phyloP scores from a whole-genome alignment of 2,329 filamentous ascomycete species.

The Colletotrichum simmondsii region DNA sequence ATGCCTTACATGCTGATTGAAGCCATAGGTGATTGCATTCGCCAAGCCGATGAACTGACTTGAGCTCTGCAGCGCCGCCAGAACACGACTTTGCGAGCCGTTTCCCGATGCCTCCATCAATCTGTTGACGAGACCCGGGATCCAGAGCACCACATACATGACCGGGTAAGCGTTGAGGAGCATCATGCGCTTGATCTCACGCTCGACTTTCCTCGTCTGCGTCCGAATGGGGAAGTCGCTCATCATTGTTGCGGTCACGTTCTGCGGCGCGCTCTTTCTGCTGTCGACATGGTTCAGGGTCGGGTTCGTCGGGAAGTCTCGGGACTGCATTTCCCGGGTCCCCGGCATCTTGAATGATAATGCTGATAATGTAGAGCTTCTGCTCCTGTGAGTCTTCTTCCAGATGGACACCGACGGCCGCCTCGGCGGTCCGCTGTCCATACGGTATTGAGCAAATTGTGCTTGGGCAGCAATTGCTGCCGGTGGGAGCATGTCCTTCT shows the following conservation, averaged over 20 bases:
- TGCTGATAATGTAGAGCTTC: conserved; percentile 13
- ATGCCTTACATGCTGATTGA: conserved; percentile 44
- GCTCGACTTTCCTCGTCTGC: conserved; percentile 37
- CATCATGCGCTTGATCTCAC: conserved; percentile 45
- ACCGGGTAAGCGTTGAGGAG: conserved; percentile 51
- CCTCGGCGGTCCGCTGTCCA: background rate
- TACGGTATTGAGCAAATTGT: background rate
- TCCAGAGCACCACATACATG: conserved; percentile 50
- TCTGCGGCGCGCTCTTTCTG: background rate
- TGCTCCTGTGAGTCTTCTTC: background rate
- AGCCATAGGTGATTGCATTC: conserved; percentile 51
- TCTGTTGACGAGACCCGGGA: conserved; percentile 49
- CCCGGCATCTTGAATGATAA: conserved; percentile 12
- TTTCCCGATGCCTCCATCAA: conserved; percentile 42
- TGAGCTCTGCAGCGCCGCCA: conserved; percentile 45
- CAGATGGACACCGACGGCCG: background rate
- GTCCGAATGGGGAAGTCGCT: conserved; percentile 37
- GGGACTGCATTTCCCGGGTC: background rate
- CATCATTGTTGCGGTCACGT: conserved; percentile 23
- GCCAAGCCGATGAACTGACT: conserved; percentile 51
- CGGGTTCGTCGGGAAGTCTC: conserved; percentile 24
- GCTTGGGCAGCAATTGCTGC: background rate
- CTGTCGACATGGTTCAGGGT: conserved; percentile 3
- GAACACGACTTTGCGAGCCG: conserved; percentile 30
- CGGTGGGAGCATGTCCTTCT: conserved; percentile 15